Percentiles rank a stretch among this genome's conserved stretches.
Evolutionary conservation across 2,329 filamentous ascomycete species (phyloP).

Genomic region (Samsoniella hepiali): DNA sequence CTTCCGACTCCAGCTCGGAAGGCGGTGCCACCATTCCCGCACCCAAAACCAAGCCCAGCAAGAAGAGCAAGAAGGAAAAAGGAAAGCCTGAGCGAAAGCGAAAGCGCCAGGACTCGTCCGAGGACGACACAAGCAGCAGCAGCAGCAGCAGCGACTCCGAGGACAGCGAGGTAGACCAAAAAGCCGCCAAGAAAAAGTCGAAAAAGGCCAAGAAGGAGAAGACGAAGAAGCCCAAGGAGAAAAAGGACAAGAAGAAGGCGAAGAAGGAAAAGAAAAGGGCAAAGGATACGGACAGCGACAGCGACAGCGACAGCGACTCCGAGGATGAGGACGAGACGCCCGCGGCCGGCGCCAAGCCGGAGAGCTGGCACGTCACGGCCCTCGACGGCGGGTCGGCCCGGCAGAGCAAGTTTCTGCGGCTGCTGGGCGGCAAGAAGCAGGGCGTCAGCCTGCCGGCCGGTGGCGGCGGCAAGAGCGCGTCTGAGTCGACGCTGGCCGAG

Average conservation of each 20-base stretch:
- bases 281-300: conserved; percentile 20
- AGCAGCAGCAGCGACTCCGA: conserved; percentile 15
- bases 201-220: conserved; percentile 22
- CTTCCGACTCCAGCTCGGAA: conserved; percentile 22
- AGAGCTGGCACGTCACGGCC: conserved; percentile 52
- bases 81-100: conserved; percentile 14
- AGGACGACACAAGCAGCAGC: background rate
- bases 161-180: conserved; percentile 16
- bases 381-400: conserved; percentile 50
- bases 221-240: conserved; percentile 22
- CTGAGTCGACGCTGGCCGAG: conserved; percentile 41
- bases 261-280: conserved; percentile 21
- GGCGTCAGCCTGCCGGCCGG: background rate
- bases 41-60: conserved; percentile 14
- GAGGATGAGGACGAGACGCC: conserved; percentile 20
- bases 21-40: conserved; percentile 22
- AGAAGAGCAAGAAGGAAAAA: conserved; percentile 23
- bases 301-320: conserved; percentile 25
- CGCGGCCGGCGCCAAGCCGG: conserved; percentile 28
- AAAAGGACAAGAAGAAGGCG: conserved; percentile 21
- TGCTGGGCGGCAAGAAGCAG: conserved; percentile 35
- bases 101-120: conserved; percentile 16
- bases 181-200: conserved; percentile 3
- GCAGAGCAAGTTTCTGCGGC: conserved; percentile 55
- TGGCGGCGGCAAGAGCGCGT: conserved; percentile 23